Evolutionary conservation across 768 basidiomycete species (phyloP).

Genomic region (Rhodosporidiobolus sp.): DNA sequence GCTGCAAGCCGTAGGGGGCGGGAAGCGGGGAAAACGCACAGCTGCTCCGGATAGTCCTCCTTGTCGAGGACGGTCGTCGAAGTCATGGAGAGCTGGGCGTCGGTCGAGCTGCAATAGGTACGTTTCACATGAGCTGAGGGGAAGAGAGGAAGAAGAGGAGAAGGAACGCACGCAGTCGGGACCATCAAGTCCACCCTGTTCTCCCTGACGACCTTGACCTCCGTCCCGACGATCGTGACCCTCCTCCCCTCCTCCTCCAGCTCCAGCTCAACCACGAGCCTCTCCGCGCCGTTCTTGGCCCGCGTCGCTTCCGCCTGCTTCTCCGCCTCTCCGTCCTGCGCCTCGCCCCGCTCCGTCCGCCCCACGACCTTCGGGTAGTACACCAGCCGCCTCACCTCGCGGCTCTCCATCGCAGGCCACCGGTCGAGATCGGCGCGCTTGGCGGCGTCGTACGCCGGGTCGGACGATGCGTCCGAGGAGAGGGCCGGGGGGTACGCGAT

Average conservation of each 20-base stretch:
- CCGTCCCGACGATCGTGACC: neutral
- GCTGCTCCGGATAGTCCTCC: neutral
- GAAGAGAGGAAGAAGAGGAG: neutral
- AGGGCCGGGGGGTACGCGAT: neutral
- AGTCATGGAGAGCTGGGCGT: slow-evolving; percentile 6
- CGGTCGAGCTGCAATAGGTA: neutral
- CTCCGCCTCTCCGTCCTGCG: no score
- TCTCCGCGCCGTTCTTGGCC: no score
- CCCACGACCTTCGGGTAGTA: neutral
- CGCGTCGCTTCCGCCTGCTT: no score
- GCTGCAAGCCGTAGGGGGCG: neutral
- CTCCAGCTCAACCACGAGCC: slow-evolving; percentile 9
- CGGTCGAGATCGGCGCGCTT: neutral
- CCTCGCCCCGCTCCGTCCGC: no score
- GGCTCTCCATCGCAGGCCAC: slow-evolving; percentile 4
- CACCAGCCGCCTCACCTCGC: slow-evolving; percentile 4
- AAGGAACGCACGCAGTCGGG: slow-evolving; percentile 18
- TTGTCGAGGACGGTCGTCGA: neutral
- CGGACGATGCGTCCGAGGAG: neutral
- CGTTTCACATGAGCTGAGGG: neutral
- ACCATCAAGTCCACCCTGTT: slow-evolving; percentile 15
- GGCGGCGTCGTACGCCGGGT: neutral
- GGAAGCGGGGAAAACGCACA: neutral
- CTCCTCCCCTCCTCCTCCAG: neutral
- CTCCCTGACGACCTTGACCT: slow-evolving; percentile 2